Evolutionary conservation across 1,139 yeast genomes (phyloP), one percentile per base, ranked within the genome.

Genomic region (Suhomyces maxii): DNA sequence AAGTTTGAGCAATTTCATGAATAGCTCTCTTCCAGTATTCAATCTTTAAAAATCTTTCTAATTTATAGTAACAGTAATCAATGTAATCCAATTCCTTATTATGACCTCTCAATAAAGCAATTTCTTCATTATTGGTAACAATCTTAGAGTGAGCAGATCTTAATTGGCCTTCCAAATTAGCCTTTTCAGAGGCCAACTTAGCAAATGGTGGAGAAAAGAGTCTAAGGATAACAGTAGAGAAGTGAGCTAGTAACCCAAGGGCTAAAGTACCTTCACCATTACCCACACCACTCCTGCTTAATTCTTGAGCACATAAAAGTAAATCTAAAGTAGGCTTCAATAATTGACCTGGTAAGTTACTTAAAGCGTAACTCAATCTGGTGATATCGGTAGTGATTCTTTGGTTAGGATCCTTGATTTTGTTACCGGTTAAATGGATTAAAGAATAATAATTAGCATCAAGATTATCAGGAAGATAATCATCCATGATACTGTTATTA

Each of bases 201-300:
- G 96, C 95, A 61, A 91, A 91, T 41, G 95, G 95, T 8, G 98
- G 98, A 10, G 96, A 88, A 56, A 90, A 81, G 46, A 87, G 72
- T 54, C 86, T 77, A 54, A 91, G 71, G 39, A 86, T 71, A 40
- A 84, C 76, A 3, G 96, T 89, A 13, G 96, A 88, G 34, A 86
- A 69, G 61, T 89, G 95, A 5, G 95, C 90, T 50, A 91, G 73
- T 47, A 89, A 64, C 1, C 97, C 97, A 37, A 91, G 74, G 3
- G 88, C 79, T 46, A 91, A 69, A 5, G 95, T 87, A 8, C 96
- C 95, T 68, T 91, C 97, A 8, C 91, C 89, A 63, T 83, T 80
- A 34, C 86, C 84, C 28, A 91, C 93, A 42, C 93, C 88, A 53
- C 84, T 78, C 45, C 74, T 81, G 3, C 89, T 78, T 50, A 91